Evolutionary conservation across 1,139 yeast genomes (phyloP).

Genomic region (Meyerozyma elateridarum): DNA sequence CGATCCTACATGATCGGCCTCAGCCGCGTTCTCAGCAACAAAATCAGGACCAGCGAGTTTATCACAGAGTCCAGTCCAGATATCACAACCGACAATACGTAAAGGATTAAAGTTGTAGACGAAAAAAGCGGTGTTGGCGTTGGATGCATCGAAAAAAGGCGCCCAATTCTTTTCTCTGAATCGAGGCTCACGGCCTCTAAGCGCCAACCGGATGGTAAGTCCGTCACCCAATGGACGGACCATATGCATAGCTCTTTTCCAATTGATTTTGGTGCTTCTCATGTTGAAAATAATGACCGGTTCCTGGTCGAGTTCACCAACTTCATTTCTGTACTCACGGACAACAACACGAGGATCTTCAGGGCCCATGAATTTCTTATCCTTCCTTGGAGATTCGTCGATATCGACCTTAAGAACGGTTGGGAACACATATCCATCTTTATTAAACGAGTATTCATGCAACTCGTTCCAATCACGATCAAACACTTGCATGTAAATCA

Average conservation of each 20-base stretch:
- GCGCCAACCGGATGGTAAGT: constrained; percentile 3
- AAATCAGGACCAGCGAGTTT: constrained; percentile 15
- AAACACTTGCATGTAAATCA: constrained; percentile 14
- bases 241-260: constrained; percentile 14
- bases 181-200: constrained; percentile 8
- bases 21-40: constrained; percentile 8
- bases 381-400: constrained; percentile 8
- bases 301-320: constrained; percentile 11
- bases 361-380: constrained; percentile 11
- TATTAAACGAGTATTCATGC: constrained; percentile 7
- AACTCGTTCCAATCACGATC: constrained; percentile 16
- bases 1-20: constrained; percentile 13
- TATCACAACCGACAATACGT: constrained; percentile 15
- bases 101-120: constrained; percentile 19
- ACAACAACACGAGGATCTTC: constrained; percentile 14
- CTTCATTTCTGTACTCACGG: constrained; percentile 7
- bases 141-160: constrained; percentile 13
- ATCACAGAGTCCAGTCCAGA: constrained; percentile 14
- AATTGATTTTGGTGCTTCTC: constrained; percentile 11
- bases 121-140: constrained; percentile 11
- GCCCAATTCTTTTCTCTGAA: constrained; percentile 15
- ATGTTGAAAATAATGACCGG: constrained; percentile 13
- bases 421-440: constrained; percentile 7
- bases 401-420: constrained; percentile 9
- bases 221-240: constrained; percentile 10